Evolutionary conservation across 2,329 filamentous ascomycete species (phyloP).

Genomic region (Aureobasidium vineae): DNA sequence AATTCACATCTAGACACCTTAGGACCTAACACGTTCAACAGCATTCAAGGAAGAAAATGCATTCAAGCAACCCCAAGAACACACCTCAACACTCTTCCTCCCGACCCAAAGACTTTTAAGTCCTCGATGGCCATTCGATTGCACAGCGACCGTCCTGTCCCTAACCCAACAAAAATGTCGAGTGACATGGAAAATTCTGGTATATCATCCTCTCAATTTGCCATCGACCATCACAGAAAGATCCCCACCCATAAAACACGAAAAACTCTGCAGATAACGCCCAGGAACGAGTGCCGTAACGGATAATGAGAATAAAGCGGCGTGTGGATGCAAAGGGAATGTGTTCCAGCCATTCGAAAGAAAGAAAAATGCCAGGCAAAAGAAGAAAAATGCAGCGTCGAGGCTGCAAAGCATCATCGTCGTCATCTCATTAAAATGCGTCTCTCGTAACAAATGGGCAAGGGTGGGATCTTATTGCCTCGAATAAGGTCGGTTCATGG

Average conservation of each 20-base stretch:
- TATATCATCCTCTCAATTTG: not conserved
- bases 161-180: not conserved
- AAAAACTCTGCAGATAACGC: not conserved
- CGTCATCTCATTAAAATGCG: constrained; percentile 20
- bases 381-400: not conserved
- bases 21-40: not conserved
- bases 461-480: constrained; percentile 48
- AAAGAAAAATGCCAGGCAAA: not conserved
- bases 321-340: not conserved
- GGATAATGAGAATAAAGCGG: not conserved
- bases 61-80: not conserved
- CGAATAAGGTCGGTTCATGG: constrained; percentile 94
- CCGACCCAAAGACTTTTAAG: not conserved
- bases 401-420: not conserved
- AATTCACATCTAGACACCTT: not conserved
- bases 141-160: not conserved
- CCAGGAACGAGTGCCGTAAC: not conserved
- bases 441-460: constrained; percentile 14
- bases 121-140: not conserved
- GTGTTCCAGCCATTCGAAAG: not conserved
- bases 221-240: not conserved
- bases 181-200: not conserved
- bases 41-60: not conserved
- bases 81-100: not conserved
- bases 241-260: not conserved